Evolutionary conservation across 192 early-diverging fungal genomes (phyloP), one percentile per base, ranked within the genome.

Genomic region (Gigaspora rosea): DNA sequence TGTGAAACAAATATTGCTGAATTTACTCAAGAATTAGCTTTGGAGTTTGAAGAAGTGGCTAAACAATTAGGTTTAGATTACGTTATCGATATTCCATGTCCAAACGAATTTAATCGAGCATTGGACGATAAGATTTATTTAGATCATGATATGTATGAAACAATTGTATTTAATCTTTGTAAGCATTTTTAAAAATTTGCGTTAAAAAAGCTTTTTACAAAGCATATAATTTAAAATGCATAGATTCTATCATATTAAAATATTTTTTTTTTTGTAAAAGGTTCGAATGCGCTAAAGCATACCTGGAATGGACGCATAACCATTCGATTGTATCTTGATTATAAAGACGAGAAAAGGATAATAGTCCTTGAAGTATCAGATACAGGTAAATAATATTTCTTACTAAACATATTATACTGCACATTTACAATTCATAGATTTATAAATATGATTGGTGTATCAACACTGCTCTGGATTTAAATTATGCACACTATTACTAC

Each of bases 11-110:
- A 89, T 33, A 73, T 91, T 2, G 76, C 80, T 7, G 80, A 85
- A 52, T 74, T 82, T 10, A 89, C 87, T 4, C 15, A 72, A 20
- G 84, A 89, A 61, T 79, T 88, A 8, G 83, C 85, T 0, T 79
- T 82, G n/a, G 82, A 85, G 63, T 91, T 91, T 79, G 83, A 88
- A 64, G 58, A 52, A 27, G 56, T 72, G 71, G 71, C 71, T 41
- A 54, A 58, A 58, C 41, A 33, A 12, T 57, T 83, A 12, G 77
- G 81, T 46, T 62, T 91, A 16, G 16, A 84, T 12, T 88, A 73
- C 63, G 62, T 71, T 35, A 79, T 87, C 46, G 61, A 75, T 3
- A 63, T 75, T 33, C 73, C 61, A 49, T 80, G 81, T 16, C 20
- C 48, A 35, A 15, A 63, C 0, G 49, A 22, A 36, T 52, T 75